Percentiles rank a stretch among this genome's conserved stretches.
Conservation (phyloP, 2,329 filamentous ascomycete genomes). For the Sclerotinia subarctica region DNA sequence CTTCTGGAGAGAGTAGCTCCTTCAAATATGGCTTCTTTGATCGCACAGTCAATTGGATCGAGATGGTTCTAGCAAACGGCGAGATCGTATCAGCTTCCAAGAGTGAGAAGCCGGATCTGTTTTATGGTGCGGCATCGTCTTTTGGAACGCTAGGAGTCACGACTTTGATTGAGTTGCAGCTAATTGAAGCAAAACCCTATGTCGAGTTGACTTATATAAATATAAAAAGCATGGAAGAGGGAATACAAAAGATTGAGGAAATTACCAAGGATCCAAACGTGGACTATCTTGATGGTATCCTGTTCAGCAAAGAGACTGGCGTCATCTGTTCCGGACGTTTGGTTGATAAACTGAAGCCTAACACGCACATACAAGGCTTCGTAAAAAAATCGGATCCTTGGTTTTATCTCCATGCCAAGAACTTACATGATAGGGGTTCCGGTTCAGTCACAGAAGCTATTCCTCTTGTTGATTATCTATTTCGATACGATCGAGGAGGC, state of each 20-base stretch:
- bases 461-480: conserved; percentile 53
- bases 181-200: conserved; percentile 50
- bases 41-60: conserved; percentile 56
- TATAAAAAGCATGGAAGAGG: conserved; percentile 42
- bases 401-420: conserved; percentile 59
- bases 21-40: conserved; percentile 66
- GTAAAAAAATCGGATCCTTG: conserved; percentile 49
- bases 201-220: conserved; percentile 56
- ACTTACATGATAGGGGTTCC: conserved; percentile 30
- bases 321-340: conserved; percentile 53
- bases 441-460: conserved; percentile 41
- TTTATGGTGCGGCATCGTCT: conserved; percentile 55
- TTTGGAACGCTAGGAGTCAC: conserved; percentile 60
- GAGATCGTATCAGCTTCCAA: conserved; percentile 49
- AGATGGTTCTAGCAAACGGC: conserved; percentile 60
- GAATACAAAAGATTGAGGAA: conserved; percentile 42
- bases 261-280: conserved; percentile 32
- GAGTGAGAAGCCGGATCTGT: conserved; percentile 51
- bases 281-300: conserved; percentile 61
- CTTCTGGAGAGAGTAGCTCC: conserved; percentile 62
- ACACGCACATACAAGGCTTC: not conserved
- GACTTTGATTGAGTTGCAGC: conserved; percentile 56
- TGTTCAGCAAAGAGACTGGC: conserved; percentile 45
- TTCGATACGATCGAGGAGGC: conserved; percentile 60
- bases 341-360: conserved; percentile 35